Conservation (phyloP, 495 filamentous ascomycete genomes). For the Talaromyces wortmannii region DNA sequence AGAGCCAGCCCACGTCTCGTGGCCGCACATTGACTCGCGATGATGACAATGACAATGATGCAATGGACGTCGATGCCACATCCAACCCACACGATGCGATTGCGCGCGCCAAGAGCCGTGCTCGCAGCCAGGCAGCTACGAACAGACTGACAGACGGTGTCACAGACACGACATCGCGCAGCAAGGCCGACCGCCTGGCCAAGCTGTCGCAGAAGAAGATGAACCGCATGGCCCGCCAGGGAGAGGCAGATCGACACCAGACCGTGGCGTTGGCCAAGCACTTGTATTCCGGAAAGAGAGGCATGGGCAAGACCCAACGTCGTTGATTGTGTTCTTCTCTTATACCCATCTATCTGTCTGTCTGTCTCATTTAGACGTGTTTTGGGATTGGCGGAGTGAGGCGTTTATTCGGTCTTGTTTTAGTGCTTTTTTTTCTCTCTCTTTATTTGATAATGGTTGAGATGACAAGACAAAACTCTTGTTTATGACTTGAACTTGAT, state of each 20-base stretch:
- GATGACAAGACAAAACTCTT: background rate
- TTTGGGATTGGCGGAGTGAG: too few relatives aligned
- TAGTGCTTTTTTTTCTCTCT: background rate
- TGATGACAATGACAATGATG: slow-evolving; percentile 56
- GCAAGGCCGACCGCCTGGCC: slow-evolving; percentile 73
- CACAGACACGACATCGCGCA: slow-evolving; percentile 41
- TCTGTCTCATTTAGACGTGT: background rate
- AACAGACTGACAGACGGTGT: slow-evolving; percentile 81
- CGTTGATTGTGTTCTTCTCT: slow-evolving; percentile 28
- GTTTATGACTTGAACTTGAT: background rate
- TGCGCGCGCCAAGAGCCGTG: slow-evolving; percentile 68
- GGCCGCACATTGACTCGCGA: slow-evolving; percentile 52
- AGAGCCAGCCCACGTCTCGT: slow-evolving; percentile 47
- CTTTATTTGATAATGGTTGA: background rate
- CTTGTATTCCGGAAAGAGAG: slow-evolving; percentile 59
- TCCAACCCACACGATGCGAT: slow-evolving; percentile 49
- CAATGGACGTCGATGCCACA: slow-evolving; percentile 78
- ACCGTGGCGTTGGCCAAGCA: slow-evolving; percentile 79
- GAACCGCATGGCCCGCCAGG: slow-evolving; percentile 94
- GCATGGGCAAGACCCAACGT: slow-evolving; percentile 52
- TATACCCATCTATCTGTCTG: background rate
- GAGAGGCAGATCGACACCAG: slow-evolving; percentile 92
- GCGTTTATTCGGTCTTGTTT: too few relatives aligned
- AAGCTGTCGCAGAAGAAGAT: slow-evolving; percentile 96
- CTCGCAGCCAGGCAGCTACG: slow-evolving; percentile 64